phyloP scores from a whole-genome alignment of 208 protist species.

The Trypanosoma theileri region DNA sequence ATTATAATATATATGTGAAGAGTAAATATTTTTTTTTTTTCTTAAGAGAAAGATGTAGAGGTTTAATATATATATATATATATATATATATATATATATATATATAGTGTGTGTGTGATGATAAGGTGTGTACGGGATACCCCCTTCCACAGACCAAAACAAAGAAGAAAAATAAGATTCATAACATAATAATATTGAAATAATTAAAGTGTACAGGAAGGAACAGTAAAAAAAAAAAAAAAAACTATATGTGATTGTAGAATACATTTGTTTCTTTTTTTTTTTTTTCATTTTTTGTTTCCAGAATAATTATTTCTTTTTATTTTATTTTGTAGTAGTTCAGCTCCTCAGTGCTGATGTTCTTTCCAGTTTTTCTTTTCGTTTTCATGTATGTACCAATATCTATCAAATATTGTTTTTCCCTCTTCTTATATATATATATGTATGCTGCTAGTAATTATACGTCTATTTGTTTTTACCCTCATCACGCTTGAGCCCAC shows the following conservation, averaged over 20 bases:
- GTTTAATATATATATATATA: slow-evolving; percentile 7
- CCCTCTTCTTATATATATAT: background rate
- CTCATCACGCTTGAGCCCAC: background rate
- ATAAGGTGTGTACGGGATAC: slow-evolving; percentile 1
- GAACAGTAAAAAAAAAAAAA: slow-evolving; percentile 1
- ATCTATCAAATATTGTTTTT: background rate
- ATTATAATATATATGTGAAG: slow-evolving; percentile 26
- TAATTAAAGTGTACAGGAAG: background rate
- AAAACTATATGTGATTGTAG: background rate
- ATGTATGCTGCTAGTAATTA: background rate
- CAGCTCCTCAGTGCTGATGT: no score
- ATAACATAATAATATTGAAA: no score
- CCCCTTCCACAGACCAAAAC: no score
- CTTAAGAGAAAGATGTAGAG: no score
- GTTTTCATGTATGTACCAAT: background rate
- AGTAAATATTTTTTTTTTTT: slow-evolving; percentile 23
- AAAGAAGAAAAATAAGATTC: no score
- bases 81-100: no score
- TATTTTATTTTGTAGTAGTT: no score
- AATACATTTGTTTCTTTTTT: background rate
- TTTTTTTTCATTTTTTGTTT: no score
- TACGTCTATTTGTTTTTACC: background rate
- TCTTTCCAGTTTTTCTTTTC: no score
- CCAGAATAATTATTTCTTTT: no score
- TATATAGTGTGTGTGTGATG: slow-evolving; percentile 5